Percentiles rank a stretch among this genome's conserved stretches.
Evolutionary conservation across 129 eudicot species (phyloP).

Genomic region (Centella asiatica): DNA sequence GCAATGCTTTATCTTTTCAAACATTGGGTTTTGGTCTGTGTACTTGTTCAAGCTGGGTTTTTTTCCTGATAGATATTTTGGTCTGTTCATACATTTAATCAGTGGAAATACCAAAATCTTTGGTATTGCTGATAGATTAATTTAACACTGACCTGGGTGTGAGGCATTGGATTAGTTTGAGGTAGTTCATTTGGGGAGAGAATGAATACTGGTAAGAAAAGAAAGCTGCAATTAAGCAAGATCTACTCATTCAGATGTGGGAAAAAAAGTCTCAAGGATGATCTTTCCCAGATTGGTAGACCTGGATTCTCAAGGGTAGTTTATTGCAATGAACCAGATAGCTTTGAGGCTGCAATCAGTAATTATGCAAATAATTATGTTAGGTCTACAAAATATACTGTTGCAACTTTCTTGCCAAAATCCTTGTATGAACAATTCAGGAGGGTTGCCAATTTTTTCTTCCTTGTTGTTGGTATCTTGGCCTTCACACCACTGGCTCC

Average conservation of each 20-base stretch:
- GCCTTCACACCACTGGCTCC: slow-evolving; percentile 84
- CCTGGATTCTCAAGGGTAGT: slow-evolving; percentile 94
- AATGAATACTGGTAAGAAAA: slow-evolving; percentile 44
- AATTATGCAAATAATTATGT: slow-evolving; percentile 69
- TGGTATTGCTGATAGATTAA: neutral
- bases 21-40: neutral
- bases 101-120: neutral
- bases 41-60: neutral
- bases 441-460: slow-evolving; percentile 91
- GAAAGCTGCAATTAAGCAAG: slow-evolving; percentile 62
- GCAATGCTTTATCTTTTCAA: neutral
- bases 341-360: slow-evolving; percentile 33
- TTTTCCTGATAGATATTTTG: no score
- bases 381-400: slow-evolving; percentile 74
- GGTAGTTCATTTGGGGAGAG: neutral
- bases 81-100: no score
- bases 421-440: slow-evolving; percentile 94
- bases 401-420: slow-evolving; percentile 74
- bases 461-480: slow-evolving; percentile 72
- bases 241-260: slow-evolving; percentile 76
- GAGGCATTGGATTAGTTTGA: neutral
- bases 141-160: neutral
- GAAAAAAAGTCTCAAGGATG: slow-evolving; percentile 37
- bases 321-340: slow-evolving; percentile 56
- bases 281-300: slow-evolving; percentile 78